Base-by-base conservation (phyloP, 2,329 filamentous ascomycete genomes). In the Calonectria hongkongensis region DNA sequence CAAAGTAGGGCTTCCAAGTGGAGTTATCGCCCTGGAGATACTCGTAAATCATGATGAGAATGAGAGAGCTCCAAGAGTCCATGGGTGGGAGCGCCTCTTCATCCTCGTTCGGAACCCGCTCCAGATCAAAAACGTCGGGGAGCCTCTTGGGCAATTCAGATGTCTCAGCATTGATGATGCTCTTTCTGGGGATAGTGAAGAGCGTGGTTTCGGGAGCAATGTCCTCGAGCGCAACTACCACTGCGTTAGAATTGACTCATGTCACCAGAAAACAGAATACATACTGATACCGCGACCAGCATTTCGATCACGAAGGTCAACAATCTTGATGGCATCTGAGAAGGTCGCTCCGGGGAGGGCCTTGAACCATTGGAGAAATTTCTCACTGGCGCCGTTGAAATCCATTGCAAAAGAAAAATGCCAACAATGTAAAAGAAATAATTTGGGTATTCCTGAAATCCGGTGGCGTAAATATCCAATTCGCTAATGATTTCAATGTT, bases 21-120 rank as follows among this genome's bases (percentile, higher is more conserved):
- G 95, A 97, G 1, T 77, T 84, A 73, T 78, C 86, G 63, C 83
- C 92, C 82, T 83, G 92, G 9, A 92, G 84, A 68, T 87, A 88
- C 85, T 98, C 95, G 83, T 95, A 94, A 64, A 97, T 90, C 89
- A 98, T 92, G 73, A 94, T 89, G 25, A 98, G 87, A 73, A 98
- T 97, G 21, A 92, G 85, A 0, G 86, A 86, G 21, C 87, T 87
- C 89, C 89, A 92, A 0, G 89, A 87, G 76, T 91, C 88, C 39
- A 87, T 82, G 62, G 85, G 84, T 1, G 82, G 74, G 8, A 77
- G 74, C 2, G 84, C 83, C 54, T 84, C 82, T n/a, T 84, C 83
- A 18, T 85, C 83, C 28, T 82, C 81, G 0, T 82, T 83, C 4
- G 85, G 82, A 21, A 79, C 80, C 5, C 78, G 77, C 51, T 84